Conservation (phyloP, 2,329 filamentous ascomycete species). For the Penicillium sp. region DNA sequence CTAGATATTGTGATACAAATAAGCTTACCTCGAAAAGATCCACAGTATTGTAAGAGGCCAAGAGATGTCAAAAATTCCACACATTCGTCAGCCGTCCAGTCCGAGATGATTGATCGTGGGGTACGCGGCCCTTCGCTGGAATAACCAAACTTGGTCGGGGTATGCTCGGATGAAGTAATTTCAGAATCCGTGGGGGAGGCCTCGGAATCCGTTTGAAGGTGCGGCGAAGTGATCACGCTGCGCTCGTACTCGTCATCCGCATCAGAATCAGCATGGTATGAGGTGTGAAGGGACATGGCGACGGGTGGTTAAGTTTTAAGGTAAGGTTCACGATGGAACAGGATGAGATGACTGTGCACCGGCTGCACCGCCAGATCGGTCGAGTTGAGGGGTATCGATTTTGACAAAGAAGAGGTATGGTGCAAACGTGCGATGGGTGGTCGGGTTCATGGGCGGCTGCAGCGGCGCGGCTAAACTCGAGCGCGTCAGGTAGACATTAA, state of each 20-base stretch:
- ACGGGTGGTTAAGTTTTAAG: neutral
- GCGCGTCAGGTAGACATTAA: constrained; percentile 12
- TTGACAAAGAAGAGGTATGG: constrained; percentile 2
- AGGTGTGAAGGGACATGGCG: constrained; percentile 49
- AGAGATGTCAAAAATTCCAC: constrained; percentile 84
- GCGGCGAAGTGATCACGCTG: constrained; percentile 61
- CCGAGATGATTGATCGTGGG: constrained; percentile 60
- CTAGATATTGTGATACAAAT: no score
- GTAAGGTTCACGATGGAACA: constrained; percentile 2
- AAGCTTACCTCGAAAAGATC: constrained; percentile 78
- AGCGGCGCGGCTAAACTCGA: constrained; percentile 7
- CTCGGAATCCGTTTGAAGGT: constrained; percentile 61
- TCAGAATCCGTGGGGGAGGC: constrained; percentile 61
- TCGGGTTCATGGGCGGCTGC: constrained; percentile 10
- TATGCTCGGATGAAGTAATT: constrained; percentile 63
- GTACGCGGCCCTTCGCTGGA: constrained; percentile 56
- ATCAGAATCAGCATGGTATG: constrained; percentile 63
- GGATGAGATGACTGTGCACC: constrained; percentile 1
- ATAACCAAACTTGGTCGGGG: constrained; percentile 64
- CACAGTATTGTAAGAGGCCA: constrained; percentile 80
- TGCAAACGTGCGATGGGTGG: constrained; percentile 18
- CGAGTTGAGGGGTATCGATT: constrained; percentile 1
- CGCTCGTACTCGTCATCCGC: constrained; percentile 70
- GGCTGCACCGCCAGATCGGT: constrained; percentile 9
- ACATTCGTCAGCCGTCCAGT: constrained; percentile 79